phyloP scores from a whole-genome alignment of 2,329 filamentous ascomycete species.

The Trichoderma koningiopsis region DNA sequence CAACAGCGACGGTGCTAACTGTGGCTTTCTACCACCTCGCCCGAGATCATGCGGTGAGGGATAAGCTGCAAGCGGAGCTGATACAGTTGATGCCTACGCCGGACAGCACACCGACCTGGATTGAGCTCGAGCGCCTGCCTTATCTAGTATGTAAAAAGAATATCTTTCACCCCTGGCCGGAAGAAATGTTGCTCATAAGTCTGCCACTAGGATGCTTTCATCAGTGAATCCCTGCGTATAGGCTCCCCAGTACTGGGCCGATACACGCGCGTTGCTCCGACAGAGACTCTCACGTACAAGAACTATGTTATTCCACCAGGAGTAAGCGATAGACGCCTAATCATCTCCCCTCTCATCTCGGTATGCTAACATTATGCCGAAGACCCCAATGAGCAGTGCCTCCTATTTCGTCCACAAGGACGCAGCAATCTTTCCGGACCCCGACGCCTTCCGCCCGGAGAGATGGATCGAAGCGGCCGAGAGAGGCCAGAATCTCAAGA shows the following conservation, averaged over 20 bases:
- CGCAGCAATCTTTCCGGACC: constrained; percentile 32
- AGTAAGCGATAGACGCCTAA: constrained; percentile 29
- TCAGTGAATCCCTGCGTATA: constrained; percentile 28
- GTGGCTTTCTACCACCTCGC: constrained; percentile 26
- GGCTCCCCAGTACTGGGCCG: constrained; percentile 26
- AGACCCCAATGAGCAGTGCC: constrained; percentile 32
- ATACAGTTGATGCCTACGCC: constrained; percentile 15
- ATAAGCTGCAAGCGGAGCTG: constrained; percentile 27
- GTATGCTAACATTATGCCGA: background rate
- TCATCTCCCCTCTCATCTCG: background rate
- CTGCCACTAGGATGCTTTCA: constrained; percentile 25
- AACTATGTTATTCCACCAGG: constrained; percentile 39
- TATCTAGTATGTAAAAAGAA: constrained; percentile 25
- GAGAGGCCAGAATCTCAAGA: constrained; percentile 23
- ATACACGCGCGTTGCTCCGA: constrained; percentile 35
- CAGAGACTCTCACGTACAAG: constrained; percentile 36
- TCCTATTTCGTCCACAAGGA: constrained; percentile 32
- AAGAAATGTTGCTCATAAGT: background rate
- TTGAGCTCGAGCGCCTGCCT: constrained; percentile 26
- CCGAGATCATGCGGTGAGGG: constrained; percentile 12
- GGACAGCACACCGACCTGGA: constrained; percentile 21
- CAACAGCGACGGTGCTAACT: constrained; percentile 25
- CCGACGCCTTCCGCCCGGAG: constrained; percentile 33
- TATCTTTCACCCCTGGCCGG: background rate
- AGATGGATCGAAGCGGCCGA: constrained; percentile 33